A percentile compares a stretch with the other conserved stretches of the same genome.
Evolutionary conservation across 305 asterid species (phyloP).

Genomic region (Plantago coronopus): DNA sequence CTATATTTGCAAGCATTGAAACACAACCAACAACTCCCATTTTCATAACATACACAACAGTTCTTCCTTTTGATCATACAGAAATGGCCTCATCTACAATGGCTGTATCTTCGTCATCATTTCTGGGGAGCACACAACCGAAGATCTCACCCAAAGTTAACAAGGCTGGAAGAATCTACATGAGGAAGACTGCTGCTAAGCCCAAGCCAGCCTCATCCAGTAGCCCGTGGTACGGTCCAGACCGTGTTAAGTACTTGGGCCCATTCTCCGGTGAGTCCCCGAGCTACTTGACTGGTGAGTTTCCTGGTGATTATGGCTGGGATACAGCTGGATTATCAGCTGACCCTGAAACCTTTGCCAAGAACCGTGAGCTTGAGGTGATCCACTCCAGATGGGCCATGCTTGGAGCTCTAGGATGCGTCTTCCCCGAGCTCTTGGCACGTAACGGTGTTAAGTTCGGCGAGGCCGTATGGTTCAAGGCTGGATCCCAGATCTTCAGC

Average conservation of each 20-base stretch:
- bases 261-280: conserved; percentile 27
- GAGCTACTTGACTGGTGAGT: conserved; percentile 41
- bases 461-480: conserved; percentile 60
- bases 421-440: conserved; percentile 45
- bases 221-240: conserved; percentile 24
- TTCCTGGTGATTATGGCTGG: too few species aligned
- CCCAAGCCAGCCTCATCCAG: conserved; percentile 22
- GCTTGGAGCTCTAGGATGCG: conserved; percentile 54
- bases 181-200: conserved; percentile 24
- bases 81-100: conserved; percentile 33
- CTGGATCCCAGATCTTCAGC: conserved; percentile 50
- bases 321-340: too few species aligned
- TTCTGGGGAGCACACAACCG: conserved; percentile 25
- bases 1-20: neutral
- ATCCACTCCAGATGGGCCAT: conserved; percentile 54
- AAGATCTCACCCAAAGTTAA: conserved; percentile 18
- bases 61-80: neutral
- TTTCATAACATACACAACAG: neutral
- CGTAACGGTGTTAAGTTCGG: conserved; percentile 39
- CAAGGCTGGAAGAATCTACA: conserved; percentile 19
- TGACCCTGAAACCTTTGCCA: too few species aligned
- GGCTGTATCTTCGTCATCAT: conserved; percentile 34
- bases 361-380: conserved; percentile 34
- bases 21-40: neutral
- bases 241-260: conserved; percentile 10